Evolutionary conservation across 2,329 filamentous ascomycete species (phyloP).

Genomic region (Trichophyton benhamiae): DNA sequence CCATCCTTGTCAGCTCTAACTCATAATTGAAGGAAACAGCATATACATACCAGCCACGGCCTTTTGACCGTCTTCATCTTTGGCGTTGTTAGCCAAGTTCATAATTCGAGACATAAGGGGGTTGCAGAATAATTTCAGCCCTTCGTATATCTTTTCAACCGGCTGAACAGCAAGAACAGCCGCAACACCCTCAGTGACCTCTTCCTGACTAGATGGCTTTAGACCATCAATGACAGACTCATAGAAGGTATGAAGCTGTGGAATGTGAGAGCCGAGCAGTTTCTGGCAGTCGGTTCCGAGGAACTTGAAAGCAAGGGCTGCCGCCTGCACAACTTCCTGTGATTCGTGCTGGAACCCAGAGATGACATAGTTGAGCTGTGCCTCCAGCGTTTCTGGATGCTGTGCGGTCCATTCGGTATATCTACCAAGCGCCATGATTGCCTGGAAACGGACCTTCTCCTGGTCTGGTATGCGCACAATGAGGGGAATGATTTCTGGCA

Average conservation of each 20-base stretch:
- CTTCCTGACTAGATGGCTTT: slow-evolving; percentile 77
- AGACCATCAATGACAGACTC: slow-evolving; percentile 77
- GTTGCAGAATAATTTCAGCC: slow-evolving; percentile 85
- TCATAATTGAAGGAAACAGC: not conserved
- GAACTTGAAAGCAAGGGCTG: slow-evolving; percentile 89
- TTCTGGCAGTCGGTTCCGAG: slow-evolving; percentile 92
- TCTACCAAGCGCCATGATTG: slow-evolving; percentile 90
- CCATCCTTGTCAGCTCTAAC: slow-evolving; percentile 11
- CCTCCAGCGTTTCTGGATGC: slow-evolving; percentile 81
- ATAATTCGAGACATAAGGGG: slow-evolving; percentile 78
- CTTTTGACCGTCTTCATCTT: slow-evolving; percentile 69
- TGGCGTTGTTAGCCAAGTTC: slow-evolving; percentile 72
- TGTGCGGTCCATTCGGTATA: slow-evolving; percentile 97
- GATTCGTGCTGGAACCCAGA: slow-evolving; percentile 80
- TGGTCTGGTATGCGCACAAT: slow-evolving; percentile 90
- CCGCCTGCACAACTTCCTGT: slow-evolving; percentile 79
- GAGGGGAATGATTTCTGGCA: slow-evolving; percentile 84
- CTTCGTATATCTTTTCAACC: slow-evolving; percentile 62
- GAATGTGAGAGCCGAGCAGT: slow-evolving; percentile 68
- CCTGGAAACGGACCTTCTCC: slow-evolving; percentile 95
- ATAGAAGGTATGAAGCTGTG: slow-evolving; percentile 85
- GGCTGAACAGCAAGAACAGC: slow-evolving; percentile 83
- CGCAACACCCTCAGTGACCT: slow-evolving; percentile 90
- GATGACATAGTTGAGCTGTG: slow-evolving; percentile 92
- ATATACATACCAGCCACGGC: slow-evolving; percentile 59